These are phyloP conservation scores for Digitaria exilis DNA, from an alignment of 202 grass and related monocot genomes.

Conservation along the genomic window DNA sequence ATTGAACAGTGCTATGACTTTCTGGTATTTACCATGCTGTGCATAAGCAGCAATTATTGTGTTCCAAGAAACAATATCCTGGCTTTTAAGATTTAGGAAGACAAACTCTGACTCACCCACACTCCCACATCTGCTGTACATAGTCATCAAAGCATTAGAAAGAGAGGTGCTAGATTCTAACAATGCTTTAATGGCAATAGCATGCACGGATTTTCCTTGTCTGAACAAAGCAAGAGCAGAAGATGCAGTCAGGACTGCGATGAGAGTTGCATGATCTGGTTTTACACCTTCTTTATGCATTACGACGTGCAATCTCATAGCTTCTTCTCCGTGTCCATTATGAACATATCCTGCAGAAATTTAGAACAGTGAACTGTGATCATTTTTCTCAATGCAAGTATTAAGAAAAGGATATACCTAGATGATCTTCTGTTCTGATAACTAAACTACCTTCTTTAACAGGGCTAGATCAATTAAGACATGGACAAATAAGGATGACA, in stretches of 20 bases:
- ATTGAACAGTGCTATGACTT: conserved; percentile 69
- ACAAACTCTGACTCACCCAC: conserved; percentile 68
- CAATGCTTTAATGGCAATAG: conserved; percentile 74
- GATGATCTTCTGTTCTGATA: too few species aligned
- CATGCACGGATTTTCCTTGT: conserved; percentile 77
- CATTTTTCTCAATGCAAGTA: background rate
- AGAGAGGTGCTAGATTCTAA: conserved; percentile 59
- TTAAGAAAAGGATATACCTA: background rate
- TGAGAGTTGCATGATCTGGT: conserved; percentile 80
- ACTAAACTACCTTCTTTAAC: background rate
- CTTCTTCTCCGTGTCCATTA: conserved; percentile 76
- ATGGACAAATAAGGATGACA: background rate
- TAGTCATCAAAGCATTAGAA: conserved; percentile 85
- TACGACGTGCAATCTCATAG: conserved; percentile 60
- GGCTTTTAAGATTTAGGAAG: conserved; percentile 54
- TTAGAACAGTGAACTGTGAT: conserved; percentile 19
- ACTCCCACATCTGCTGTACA: conserved; percentile 90
- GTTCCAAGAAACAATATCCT: conserved; percentile 80
- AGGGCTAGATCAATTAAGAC: conserved; percentile 1
- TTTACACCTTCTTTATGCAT: conserved; percentile 59
- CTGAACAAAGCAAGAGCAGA: conserved; percentile 73
- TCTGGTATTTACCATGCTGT: conserved; percentile 74
- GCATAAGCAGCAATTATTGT: conserved; percentile 81
- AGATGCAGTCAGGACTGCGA: conserved; percentile 70
- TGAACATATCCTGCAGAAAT: conserved; percentile 80